phyloP scores from a whole-genome alignment of 371 early-diverging fungal genomes.

The Coemansia sp. region DNA sequence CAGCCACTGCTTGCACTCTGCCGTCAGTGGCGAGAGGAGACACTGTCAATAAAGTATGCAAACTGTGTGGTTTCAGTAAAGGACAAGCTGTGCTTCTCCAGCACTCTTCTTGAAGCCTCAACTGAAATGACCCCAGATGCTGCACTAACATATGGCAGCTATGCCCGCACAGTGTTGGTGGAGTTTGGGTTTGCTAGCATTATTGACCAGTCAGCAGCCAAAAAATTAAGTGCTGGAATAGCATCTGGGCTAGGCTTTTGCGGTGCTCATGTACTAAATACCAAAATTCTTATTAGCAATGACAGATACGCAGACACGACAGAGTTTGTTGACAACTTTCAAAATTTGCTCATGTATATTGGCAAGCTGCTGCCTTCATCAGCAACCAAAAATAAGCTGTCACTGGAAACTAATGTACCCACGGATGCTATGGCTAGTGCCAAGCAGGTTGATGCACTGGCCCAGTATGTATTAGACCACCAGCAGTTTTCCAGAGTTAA shows the following conservation, averaged over 20 bases:
- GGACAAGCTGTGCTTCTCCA: neutral
- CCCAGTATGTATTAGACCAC: neutral
- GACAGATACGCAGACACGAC: neutral
- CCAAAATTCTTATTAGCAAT: neutral
- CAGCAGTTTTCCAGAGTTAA: neutral
- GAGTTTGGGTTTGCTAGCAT: conserved; percentile 1
- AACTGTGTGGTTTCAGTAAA: neutral
- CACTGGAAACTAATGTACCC: neutral
- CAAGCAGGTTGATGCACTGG: neutral
- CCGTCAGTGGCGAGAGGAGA: neutral
- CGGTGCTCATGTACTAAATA: neutral
- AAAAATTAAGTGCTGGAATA: neutral
- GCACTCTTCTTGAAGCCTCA: no score
- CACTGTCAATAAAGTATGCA: neutral
- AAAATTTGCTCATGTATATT: neutral
- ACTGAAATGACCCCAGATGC: neutral
- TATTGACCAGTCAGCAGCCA: neutral
- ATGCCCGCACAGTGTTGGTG: neutral
- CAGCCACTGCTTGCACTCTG: neutral
- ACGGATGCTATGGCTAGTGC: neutral
- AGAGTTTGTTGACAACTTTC: neutral
- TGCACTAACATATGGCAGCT: neutral
- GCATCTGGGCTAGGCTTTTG: neutral
- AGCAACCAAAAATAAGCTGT: neutral
- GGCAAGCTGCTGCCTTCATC: neutral